These are phyloP conservation scores for Prunus mira DNA, from an alignment of 306 rosid species.

Conservation along the genomic window DNA sequence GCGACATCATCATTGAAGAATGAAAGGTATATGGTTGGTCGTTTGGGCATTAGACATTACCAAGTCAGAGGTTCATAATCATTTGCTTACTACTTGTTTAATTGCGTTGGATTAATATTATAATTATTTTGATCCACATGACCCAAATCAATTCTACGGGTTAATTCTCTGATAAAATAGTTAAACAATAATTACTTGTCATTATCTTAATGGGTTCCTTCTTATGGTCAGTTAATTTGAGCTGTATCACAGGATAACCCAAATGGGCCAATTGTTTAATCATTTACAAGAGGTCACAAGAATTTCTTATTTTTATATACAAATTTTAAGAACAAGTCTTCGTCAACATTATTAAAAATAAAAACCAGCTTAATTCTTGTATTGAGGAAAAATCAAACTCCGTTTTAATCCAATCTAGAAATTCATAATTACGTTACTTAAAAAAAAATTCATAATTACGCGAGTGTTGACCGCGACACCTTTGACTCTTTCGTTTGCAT, in stretches of 20 bases:
- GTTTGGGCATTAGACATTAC: background rate
- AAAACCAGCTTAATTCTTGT: background rate
- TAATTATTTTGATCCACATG: background rate
- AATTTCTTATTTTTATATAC: background rate
- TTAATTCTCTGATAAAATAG: background rate
- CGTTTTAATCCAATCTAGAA: background rate
- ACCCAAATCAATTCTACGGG: background rate
- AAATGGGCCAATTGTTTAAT: background rate
- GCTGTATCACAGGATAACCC: background rate
- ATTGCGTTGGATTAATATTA: background rate
- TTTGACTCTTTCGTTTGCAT: background rate
- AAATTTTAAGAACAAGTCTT: background rate
- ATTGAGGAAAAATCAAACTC: background rate
- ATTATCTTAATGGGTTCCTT: background rate
- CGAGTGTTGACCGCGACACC: background rate
- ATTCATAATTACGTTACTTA: background rate
- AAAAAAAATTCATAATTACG: background rate
- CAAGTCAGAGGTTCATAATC: background rate
- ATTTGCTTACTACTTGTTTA: background rate
- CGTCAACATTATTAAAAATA: conserved; percentile 3
- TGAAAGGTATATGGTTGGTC: background rate
- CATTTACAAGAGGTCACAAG: background rate
- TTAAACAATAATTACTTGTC: background rate
- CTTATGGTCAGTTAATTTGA: background rate
- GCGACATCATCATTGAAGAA: conserved; percentile 4